A percentile compares a stretch with the other conserved stretches of the same genome.
These are phyloP conservation scores for Calonectria leucothoes DNA, from an alignment of 2,329 filamentous ascomycete species.

Conservation along the genomic window DNA sequence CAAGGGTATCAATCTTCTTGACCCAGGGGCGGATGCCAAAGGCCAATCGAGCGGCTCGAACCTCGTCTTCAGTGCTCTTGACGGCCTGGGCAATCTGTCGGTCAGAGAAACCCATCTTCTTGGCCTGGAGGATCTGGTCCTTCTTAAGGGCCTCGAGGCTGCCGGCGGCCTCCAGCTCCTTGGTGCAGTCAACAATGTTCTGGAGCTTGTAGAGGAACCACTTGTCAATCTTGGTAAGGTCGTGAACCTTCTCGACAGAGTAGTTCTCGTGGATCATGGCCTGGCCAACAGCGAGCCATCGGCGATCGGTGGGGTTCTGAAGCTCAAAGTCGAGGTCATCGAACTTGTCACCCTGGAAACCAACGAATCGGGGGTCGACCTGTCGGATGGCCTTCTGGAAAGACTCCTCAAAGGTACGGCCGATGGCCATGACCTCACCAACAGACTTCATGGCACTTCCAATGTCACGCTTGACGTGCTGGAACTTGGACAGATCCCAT, in stretches of 20 bases:
- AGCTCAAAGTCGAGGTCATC: slow-evolving; percentile 92
- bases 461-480: slow-evolving; percentile 97
- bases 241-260: slow-evolving; percentile 89
- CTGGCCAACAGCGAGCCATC: slow-evolving; percentile 97
- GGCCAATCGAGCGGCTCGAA: slow-evolving; percentile 84
- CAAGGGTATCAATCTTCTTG: slow-evolving; percentile 98
- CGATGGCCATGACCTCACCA: slow-evolving; percentile 99
- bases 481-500: slow-evolving; percentile 99
- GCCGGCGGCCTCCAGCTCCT: slow-evolving; percentile 85
- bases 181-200: slow-evolving; percentile 93
- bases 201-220: slow-evolving; percentile 99
- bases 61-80: slow-evolving; percentile 87
- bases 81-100: slow-evolving; percentile 92
- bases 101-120: slow-evolving; percentile 98
- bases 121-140: slow-evolving; percentile 88
- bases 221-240: slow-evolving; percentile 98
- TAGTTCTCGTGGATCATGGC: slow-evolving; percentile 98
- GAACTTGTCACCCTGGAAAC: slow-evolving; percentile 96
- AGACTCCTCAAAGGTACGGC: slow-evolving; percentile 97
- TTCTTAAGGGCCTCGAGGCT: slow-evolving; percentile 87
- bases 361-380: slow-evolving; percentile 91
- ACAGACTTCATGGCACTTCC: slow-evolving; percentile 99
- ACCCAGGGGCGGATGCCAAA: slow-evolving; percentile 96
- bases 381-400: slow-evolving; percentile 99
- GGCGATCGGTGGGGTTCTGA: slow-evolving; percentile 92